Evolutionary conservation across 495 filamentous ascomycete species (phyloP), one percentile per base, ranked within the genome.

Genomic region (Daldinia childiae): DNA sequence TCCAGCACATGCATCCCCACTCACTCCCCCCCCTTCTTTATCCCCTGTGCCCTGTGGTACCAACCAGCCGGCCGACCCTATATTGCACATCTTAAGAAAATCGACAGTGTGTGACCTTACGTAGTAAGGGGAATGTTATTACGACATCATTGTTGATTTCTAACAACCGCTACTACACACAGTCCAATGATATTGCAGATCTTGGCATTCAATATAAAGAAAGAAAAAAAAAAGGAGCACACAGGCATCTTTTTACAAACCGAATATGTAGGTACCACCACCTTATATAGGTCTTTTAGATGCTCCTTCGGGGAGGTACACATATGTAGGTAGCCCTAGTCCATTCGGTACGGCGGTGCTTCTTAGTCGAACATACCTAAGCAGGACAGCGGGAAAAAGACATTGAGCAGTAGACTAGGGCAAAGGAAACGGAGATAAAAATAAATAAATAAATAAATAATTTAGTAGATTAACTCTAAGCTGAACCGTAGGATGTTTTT

Each of bases 41-140:
- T 30, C 36, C 57, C 66, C 60, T 54, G 64, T 77, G 55, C 57
- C 66, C 60, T 54, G 64, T 77, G 55, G 66, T 77, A 74, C 75
- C 75, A 77, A 69, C 50, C 61, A 75, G 66, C 71, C 61, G 74
- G 76, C 72, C 50, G 38, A 61, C 55, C 74, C 74, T 80, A 82
- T 82, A 82, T 73, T 70, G 80, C 80, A 79, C 80, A 81, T 82
- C 80, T 78, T 82, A 82, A 80, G 79, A 71, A 79, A 77, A 81
- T 80, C 79, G 66, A 73, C 61, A 45, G 45, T 68, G 62, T 73
- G 62, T 26, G 58, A 73, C 71, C 62, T 29, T 41, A 59, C 56
- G 21, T 41, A 26, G 56, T 27, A 27, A 56, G 27, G 36, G 45
- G 51, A 63, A 69, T 69, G 62, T 48, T 66, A 69, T 69, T 73